Percentiles rank a stretch among this genome's conserved stretches.
phyloP scores from a whole-genome alignment of 371 early-diverging fungal species.

The Umbelopsis sp. region DNA sequence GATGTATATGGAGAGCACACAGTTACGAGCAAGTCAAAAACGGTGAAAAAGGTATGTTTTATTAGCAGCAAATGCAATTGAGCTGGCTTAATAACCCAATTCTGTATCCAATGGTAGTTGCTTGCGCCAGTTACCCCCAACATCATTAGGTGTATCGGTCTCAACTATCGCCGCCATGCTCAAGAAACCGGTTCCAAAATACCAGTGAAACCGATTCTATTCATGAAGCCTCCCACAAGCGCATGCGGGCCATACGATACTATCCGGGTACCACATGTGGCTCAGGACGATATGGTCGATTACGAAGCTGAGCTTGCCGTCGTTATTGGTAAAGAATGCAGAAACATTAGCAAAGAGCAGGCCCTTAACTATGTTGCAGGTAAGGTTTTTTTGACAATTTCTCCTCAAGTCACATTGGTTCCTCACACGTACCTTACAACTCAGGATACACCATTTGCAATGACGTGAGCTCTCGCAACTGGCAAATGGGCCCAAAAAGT shows the following conservation, averaged over 20 bases:
- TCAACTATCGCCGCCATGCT: conserved; percentile 65
- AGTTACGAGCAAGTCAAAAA: conserved; percentile 38
- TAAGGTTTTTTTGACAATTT: conserved; percentile 20
- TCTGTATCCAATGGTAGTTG: conserved; percentile 25
- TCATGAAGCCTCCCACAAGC: conserved; percentile 55
- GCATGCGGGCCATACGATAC: conserved; percentile 49
- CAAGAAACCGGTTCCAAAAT: conserved; percentile 48
- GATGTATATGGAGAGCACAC: conserved; percentile 40
- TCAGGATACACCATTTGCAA: conserved; percentile 64
- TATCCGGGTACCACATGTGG: conserved; percentile 52
- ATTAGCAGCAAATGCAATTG: not conserved
- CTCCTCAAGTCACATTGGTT: too few relatives aligned
- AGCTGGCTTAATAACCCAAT: not conserved
- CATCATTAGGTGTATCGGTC: conserved; percentile 58
- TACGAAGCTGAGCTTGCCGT: conserved; percentile 68
- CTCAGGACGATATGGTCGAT: conserved; percentile 54
- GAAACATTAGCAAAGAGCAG: conserved; percentile 48
- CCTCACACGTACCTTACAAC: not conserved
- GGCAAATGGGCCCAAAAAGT: conserved; percentile 48
- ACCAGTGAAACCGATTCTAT: conserved; percentile 59
- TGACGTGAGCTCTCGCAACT: conserved; percentile 63
- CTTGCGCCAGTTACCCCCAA: conserved; percentile 47
- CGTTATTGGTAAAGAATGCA: conserved; percentile 60
- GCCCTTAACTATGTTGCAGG: conserved; percentile 57
- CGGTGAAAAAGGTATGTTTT: conserved; percentile 40